Percentiles rank a stretch among this genome's conserved stretches.
Evolutionary conservation across 768 basidiomycete genomes (phyloP).

Genomic region (Dentipellis fragilis): DNA sequence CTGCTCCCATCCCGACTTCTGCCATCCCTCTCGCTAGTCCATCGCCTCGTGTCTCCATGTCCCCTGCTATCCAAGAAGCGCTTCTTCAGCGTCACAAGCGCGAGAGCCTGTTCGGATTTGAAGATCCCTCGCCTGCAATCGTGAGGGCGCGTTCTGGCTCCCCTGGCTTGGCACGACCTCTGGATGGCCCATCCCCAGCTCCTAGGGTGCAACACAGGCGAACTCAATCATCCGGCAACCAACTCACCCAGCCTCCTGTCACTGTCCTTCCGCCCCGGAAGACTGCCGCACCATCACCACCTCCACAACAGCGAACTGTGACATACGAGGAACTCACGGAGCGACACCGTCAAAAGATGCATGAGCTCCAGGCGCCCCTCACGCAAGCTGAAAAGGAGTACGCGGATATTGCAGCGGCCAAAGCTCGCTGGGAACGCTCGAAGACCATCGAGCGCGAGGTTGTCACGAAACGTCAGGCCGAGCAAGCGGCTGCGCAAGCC

Average conservation of each 20-base stretch:
- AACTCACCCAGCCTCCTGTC: constrained; percentile 17
- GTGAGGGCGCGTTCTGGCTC: constrained; percentile 1
- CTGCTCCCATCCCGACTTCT: constrained; percentile 67
- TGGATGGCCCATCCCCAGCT: background rate
- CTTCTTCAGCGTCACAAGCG: constrained; percentile 59
- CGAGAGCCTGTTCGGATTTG: constrained; percentile 52
- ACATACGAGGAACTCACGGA: constrained; percentile 86
- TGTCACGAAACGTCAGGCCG: constrained; percentile 62
- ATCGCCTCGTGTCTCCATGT: constrained; percentile 40
- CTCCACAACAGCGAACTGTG: constrained; percentile 45
- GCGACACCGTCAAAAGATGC: constrained; percentile 77
- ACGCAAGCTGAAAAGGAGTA: constrained; percentile 74
- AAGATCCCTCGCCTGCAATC: background rate
- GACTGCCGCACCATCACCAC: constrained; percentile 32
- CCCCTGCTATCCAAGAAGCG: constrained; percentile 69
- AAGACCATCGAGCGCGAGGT: constrained; percentile 66
- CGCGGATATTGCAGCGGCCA: constrained; percentile 66
- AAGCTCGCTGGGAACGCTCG: constrained; percentile 74
- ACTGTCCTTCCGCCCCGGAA: constrained; percentile 38
- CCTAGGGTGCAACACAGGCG: constrained; percentile 6
- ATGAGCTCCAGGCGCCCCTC: constrained; percentile 72
- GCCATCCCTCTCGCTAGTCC: constrained; percentile 26
- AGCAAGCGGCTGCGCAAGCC: constrained; percentile 38
- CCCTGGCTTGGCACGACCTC: background rate
- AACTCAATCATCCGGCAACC: constrained; percentile 2